Base-by-base conservation (phyloP, 1,284 basidiomycete species). In the Athelia psychrophila region DNA sequence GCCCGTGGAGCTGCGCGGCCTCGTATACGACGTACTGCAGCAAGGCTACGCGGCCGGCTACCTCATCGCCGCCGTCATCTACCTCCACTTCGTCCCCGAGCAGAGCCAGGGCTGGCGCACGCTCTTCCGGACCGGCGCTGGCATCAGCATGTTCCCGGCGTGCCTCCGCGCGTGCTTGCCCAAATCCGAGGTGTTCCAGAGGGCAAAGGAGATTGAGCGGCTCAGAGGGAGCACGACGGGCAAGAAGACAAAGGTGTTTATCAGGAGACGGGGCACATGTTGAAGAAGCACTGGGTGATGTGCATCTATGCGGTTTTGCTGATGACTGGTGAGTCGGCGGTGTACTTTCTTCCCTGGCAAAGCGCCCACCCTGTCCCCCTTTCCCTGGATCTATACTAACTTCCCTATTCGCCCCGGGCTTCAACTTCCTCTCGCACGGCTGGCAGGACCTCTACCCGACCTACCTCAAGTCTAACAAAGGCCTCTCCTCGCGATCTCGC, bases 391-490 rank as follows among this genome's bases (percentile, higher is more conserved):
- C 52, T 40, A 38, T 13, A 40, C 23, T 22, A 56, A 19, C 44
- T 8, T 47, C 20, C 19, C 18, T 38, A 33, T 33, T n/a, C n/a
- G 33, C 45, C 13, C 13, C 30, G 81, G 88, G 89, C 6, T 94
- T 97, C 80, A 97, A 95, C 76, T 98, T 97, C 78, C 76, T 95
- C 56, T 91, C 89, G 3, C 93, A 95, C 68, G 91, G 91, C 15
- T 91, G 88, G 53, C 91, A 91, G 75, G 88, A 91, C 68, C 62
- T 91, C 27, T 91, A 88, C 73, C 91, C 93, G 20, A 92, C 87
- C 3, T 94, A 92, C 67, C 74, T 95, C 47, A 68, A 82, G 56
- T 66, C 65, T 1, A 78, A 80, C 15, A 91, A 90, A 63, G 73
- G 74, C 27, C 83, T 89, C n/a, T n/a, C n/a, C n/a, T n/a, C n/a